A percentile compares a stretch with the other conserved stretches of the same genome.
phyloP scores from a whole-genome alignment of 371 early-diverging fungal species.

The Zychaea mexicana region DNA sequence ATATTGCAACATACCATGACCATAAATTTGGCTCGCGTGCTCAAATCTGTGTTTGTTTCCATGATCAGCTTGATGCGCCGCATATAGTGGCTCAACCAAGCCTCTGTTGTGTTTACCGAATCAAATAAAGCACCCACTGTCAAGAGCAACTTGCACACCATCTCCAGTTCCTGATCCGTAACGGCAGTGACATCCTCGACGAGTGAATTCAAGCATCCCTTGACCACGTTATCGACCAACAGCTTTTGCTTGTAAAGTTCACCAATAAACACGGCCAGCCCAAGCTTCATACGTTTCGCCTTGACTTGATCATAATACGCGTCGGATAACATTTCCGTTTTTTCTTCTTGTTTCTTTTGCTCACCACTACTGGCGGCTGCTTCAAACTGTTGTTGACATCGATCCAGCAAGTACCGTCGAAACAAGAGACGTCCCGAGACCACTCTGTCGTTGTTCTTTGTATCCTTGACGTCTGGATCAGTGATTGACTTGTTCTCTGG shows the following conservation, averaged over 20 bases:
- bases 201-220: slow-evolving; percentile 78
- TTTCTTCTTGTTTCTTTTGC: slow-evolving; percentile 46
- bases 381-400: slow-evolving; percentile 92
- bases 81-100: slow-evolving; percentile 82
- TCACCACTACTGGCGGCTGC: slow-evolving; percentile 80
- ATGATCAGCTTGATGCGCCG: slow-evolving; percentile 72
- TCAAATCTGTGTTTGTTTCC: slow-evolving; percentile 63
- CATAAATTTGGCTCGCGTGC: slow-evolving; percentile 92
- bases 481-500: neutral
- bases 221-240: slow-evolving; percentile 90
- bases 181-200: slow-evolving; percentile 70
- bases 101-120: slow-evolving; percentile 24
- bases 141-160: slow-evolving; percentile 86
- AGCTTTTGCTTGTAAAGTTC: slow-evolving; percentile 90
- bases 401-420: slow-evolving; percentile 87
- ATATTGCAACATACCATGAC: slow-evolving; percentile 64
- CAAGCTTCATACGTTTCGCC: slow-evolving; percentile 93
- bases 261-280: slow-evolving; percentile 92
- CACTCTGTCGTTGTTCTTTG: slow-evolving; percentile 51
- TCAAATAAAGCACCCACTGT: slow-evolving; percentile 83
- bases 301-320: slow-evolving; percentile 86
- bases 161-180: slow-evolving; percentile 94
- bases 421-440: slow-evolving; percentile 74
- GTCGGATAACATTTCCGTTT: slow-evolving; percentile 58
- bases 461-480: slow-evolving; percentile 29